phyloP scores from a whole-genome alignment of 2,329 filamentous ascomycete species.

The Graphiopsis chlorocephala region DNA sequence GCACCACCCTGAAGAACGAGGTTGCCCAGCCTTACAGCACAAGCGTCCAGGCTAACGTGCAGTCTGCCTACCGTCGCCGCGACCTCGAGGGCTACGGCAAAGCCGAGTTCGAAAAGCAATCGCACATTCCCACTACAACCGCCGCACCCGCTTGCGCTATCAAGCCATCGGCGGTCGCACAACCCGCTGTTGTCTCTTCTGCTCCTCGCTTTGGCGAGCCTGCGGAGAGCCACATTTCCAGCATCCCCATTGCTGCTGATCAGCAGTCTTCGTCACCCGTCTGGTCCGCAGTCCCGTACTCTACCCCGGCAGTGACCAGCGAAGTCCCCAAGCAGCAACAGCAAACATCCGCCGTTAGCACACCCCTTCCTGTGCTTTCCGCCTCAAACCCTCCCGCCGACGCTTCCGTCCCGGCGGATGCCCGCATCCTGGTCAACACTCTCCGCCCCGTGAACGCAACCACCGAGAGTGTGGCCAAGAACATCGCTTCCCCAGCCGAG shows the following conservation, averaged over 20 bases:
- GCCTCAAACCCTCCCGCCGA: background rate
- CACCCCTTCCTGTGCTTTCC: background rate
- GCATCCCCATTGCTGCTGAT: background rate
- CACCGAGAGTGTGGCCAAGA: background rate
- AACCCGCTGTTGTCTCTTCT: background rate
- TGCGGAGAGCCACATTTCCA: constrained; percentile 5
- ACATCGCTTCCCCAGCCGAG: background rate
- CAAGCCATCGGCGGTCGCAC: background rate
- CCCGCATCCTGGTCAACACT: constrained; percentile 1
- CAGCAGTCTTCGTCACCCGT: background rate
- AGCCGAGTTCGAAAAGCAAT: constrained; percentile 11
- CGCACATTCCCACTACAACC: background rate
- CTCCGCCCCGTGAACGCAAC: background rate
- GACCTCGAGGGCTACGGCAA: constrained; percentile 9
- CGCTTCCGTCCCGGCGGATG: background rate
- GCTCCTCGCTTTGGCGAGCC: background rate
- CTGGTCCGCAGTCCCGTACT: constrained; percentile 4
- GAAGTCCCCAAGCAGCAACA: background rate
- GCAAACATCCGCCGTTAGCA: background rate
- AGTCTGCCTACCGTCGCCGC: background rate
- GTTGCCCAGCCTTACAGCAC: background rate
- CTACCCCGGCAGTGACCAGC: background rate
- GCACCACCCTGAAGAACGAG: background rate
- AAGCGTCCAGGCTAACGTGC: background rate
- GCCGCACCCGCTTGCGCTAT: background rate